Base-by-base conservation (phyloP, 139 green algal species). In the Chlorella sp. region DNA sequence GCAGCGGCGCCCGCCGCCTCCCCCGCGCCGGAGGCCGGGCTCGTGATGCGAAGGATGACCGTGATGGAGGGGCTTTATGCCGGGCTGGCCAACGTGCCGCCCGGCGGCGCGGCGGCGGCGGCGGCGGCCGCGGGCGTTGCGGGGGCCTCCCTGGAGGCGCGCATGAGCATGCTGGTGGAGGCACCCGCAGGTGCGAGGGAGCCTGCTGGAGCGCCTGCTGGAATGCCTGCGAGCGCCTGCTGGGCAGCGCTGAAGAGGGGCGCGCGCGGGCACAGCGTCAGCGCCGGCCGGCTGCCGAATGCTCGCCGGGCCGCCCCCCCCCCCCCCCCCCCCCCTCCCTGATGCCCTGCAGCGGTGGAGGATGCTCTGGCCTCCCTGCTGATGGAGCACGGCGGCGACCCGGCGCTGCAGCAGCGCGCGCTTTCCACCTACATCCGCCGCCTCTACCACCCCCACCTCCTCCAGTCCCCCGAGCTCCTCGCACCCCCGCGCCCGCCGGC, bases 281-380 rank as follows among this genome's bases (percentile, higher is more conserved):
- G n/a, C n/a, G n/a, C n/a, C n/a, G n/a, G n/a, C n/a, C n/a, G n/a
- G n/a, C n/a, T n/a, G n/a, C n/a, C n/a, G n/a, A n/a, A n/a, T n/a
- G n/a, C n/a, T n/a, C n/a, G n/a, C n/a, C n/a, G n/a, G n/a, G n/a
- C n/a, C n/a, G n/a, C n/a, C n/a, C n/a, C n/a, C n/a, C n/a, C n/a
- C n/a, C n/a, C n/a, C n/a, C n/a, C n/a, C n/a, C n/a, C n/a, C n/a
- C n/a, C n/a, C n/a, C n/a, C n/a, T n/a, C n/a, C n/a, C n/a, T n/a
- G n/a, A n/a, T n/a, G n/a, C n/a, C n/a, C n/a, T n/a, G n/a, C n/a
- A 11, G 93, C 95, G 0, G 91, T 99, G 29, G 95, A 99, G 74
- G 95, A 99, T 40, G 92, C 93, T 0, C 85, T 99, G 38, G 93
- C 92, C 3, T 89, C 84, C 0, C 74, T 98, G 50, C 81, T 98